Conservation (phyloP, 768 basidiomycete genomes). For the Rhodotorula sphaerocarpa region DNA sequence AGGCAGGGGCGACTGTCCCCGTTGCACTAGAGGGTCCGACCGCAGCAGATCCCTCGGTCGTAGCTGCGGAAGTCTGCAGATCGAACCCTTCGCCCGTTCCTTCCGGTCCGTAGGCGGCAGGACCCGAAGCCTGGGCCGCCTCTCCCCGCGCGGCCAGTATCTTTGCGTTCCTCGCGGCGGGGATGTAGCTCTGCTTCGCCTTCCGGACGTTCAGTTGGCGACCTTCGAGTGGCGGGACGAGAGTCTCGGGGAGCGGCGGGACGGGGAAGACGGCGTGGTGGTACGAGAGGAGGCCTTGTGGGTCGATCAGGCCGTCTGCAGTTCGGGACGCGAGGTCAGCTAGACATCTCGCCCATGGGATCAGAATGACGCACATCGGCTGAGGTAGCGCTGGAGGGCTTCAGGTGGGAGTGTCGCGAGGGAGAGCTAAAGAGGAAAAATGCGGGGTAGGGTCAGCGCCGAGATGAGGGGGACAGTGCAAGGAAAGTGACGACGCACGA, state of each 20-base stretch:
- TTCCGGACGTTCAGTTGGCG: conserved; percentile 5
- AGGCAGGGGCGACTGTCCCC: too few relatives aligned
- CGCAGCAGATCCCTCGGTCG: too few relatives aligned
- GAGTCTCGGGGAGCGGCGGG: conserved; percentile 23
- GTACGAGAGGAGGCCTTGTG: conserved; percentile 27
- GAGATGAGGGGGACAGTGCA: not conserved
- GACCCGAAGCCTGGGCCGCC: not conserved
- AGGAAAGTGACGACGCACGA: not conserved
- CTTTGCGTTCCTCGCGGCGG: not conserved
- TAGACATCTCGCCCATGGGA: not conserved
- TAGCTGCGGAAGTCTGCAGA: too few relatives aligned
- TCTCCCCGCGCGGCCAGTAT: not conserved
- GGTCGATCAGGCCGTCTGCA: conserved; percentile 28
- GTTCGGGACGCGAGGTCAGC: not conserved
- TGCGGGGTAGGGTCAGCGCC: not conserved
- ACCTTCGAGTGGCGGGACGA: conserved; percentile 22
- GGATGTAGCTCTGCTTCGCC: conserved; percentile 16
- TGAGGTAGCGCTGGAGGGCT: conserved; percentile 30
- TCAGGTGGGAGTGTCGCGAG: conserved; percentile 24
- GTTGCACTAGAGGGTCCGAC: too few relatives aligned
- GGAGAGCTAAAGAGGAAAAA: conserved; percentile 15
- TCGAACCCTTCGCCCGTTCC: too few relatives aligned
- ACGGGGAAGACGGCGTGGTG: conserved; percentile 35
- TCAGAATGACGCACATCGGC: conserved; percentile 11
- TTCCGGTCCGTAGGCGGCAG: too few relatives aligned